These are phyloP conservation scores for Leccinum uliginosum DNA, from an alignment of 768 basidiomycete species.

Conservation along the genomic window DNA sequence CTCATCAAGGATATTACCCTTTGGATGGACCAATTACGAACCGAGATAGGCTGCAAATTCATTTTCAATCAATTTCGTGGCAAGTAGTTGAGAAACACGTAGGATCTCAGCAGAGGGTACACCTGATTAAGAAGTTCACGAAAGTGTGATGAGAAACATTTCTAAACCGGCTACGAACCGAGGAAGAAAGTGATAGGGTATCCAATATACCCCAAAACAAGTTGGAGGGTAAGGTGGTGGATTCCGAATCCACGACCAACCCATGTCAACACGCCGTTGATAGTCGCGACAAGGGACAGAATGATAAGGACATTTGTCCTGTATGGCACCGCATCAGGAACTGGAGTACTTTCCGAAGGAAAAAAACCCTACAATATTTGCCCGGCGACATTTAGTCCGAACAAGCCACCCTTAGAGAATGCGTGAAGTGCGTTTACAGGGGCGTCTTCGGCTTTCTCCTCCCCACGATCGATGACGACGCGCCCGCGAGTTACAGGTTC, in stretches of 20 bases:
- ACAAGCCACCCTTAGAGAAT: constrained; percentile 79
- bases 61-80: constrained; percentile 83
- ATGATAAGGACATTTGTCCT: constrained; percentile 85
- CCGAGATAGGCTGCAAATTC: constrained; percentile 75
- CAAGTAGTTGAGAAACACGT: constrained; percentile 73
- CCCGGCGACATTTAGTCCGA: constrained; percentile 82
- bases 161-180: constrained; percentile 23
- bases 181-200: constrained; percentile 85
- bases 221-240: constrained; percentile 74
- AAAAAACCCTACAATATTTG: constrained; percentile 64
- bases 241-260: constrained; percentile 84
- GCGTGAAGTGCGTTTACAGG: constrained; percentile 85
- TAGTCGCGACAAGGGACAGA: constrained; percentile 71
- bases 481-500: constrained; percentile 83
- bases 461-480: constrained; percentile 78
- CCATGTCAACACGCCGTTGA: constrained; percentile 88
- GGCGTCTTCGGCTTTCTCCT: constrained; percentile 42
- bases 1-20: background rate
- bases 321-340: constrained; percentile 7
- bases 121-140: constrained; percentile 32
- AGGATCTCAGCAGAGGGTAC: constrained; percentile 82
- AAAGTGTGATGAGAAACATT: background rate
- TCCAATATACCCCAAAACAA: constrained; percentile 82
- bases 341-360: background rate
- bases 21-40: constrained; percentile 12